These are phyloP conservation scores for Ophiostoma ips DNA, from an alignment of 2,329 filamentous ascomycete genomes.

Conservation along the genomic window DNA sequence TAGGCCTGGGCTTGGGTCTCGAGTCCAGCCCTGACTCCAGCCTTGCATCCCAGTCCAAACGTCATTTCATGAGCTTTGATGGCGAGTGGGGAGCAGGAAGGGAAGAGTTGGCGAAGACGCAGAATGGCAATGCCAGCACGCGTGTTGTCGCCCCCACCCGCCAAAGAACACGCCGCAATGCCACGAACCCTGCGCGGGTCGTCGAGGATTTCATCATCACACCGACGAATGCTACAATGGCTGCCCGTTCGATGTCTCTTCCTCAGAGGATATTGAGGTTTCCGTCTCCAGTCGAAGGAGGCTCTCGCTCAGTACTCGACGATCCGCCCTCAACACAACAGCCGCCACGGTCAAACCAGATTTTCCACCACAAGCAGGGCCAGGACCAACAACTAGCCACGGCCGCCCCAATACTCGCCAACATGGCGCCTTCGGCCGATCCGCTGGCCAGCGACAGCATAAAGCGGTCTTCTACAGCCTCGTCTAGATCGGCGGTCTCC, in stretches of 20 bases:
- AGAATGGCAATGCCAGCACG: slow-evolving; percentile 39
- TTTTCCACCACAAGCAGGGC: background rate
- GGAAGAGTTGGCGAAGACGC: slow-evolving; percentile 36
- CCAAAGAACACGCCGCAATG: slow-evolving; percentile 18
- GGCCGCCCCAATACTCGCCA: slow-evolving; percentile 7
- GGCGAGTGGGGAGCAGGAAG: slow-evolving; percentile 39
- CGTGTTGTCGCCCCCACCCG: slow-evolving; percentile 40
- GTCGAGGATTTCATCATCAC: slow-evolving; percentile 33
- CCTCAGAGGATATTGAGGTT: slow-evolving; percentile 27
- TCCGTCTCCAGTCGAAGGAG: slow-evolving; percentile 23
- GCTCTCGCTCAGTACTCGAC: slow-evolving; percentile 15
- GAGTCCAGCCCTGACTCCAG: slow-evolving; percentile 27
- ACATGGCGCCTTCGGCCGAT: slow-evolving; percentile 18
- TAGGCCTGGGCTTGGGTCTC: slow-evolving; percentile 31
- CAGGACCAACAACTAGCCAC: slow-evolving; percentile 2
- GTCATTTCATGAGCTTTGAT: slow-evolving; percentile 42
- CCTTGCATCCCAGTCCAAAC: slow-evolving; percentile 28
- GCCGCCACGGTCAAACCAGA: slow-evolving; percentile 19
- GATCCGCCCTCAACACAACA: slow-evolving; percentile 9
- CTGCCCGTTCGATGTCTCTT: slow-evolving; percentile 32
- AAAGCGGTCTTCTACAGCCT: slow-evolving; percentile 39
- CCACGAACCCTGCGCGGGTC: slow-evolving; percentile 19
- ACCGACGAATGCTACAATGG: slow-evolving; percentile 38
- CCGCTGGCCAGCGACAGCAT: slow-evolving; percentile 33
- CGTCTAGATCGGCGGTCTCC: slow-evolving; percentile 38